Percentiles rank a stretch among this genome's conserved stretches.
These are phyloP conservation scores for Candida tropicalis DNA, from an alignment of 1,139 yeast genomes.

Conservation along the genomic window DNA sequence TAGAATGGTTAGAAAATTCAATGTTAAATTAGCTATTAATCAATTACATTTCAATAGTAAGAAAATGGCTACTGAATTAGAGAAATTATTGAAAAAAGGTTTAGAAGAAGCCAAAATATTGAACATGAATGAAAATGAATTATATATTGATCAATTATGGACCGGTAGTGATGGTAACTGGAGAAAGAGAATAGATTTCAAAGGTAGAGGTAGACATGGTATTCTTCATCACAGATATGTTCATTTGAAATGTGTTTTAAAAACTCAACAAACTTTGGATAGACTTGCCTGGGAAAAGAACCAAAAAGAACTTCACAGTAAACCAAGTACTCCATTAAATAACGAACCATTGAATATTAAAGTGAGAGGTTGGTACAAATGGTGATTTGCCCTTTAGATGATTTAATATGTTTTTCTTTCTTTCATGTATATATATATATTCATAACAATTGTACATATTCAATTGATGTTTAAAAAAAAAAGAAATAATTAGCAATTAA, in stretches of 20 bases:
- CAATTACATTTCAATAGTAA: constrained; percentile 90
- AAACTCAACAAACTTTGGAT: constrained; percentile 60
- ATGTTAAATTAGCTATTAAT: constrained; percentile 79
- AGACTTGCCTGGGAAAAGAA: constrained; percentile 64
- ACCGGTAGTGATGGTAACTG: constrained; percentile 85
- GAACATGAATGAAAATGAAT: constrained; percentile 59
- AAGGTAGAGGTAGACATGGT: constrained; percentile 92
- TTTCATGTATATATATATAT: background rate
- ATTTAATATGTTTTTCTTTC: background rate
- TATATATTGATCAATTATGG: constrained; percentile 86
- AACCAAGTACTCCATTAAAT: constrained; percentile 51
- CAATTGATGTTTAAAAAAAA: no score
- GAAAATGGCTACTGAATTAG: constrained; percentile 78
- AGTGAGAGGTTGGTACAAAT: constrained; percentile 46
- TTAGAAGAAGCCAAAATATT: constrained; percentile 65
- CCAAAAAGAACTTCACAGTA: constrained; percentile 39
- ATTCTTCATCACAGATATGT: constrained; percentile 73
- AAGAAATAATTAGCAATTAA: no score
- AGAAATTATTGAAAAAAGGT: constrained; percentile 72
- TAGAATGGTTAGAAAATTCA: constrained; percentile 71
- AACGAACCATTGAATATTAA: constrained; percentile 49
- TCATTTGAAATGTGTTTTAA: constrained; percentile 79
- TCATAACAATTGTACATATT: no score
- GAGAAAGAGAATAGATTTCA: constrained; percentile 73
- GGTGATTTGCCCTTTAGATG: constrained; percentile 26